Conservation (phyloP, 129 eudicot genomes). For the Tanacetum coccineum region DNA sequence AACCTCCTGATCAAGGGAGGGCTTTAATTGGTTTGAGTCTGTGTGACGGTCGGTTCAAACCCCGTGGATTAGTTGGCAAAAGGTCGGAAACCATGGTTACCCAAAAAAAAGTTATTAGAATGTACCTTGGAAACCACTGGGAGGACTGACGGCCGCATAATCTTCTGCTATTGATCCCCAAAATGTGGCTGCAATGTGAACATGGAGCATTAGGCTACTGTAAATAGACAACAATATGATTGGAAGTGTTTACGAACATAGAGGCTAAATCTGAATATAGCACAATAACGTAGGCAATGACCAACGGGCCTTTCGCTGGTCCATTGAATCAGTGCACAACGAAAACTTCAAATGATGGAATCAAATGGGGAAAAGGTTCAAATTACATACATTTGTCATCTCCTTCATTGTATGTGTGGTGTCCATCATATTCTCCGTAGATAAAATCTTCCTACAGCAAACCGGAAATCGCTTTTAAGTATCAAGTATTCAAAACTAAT, state of each 20-base stretch:
- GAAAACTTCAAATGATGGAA: background rate
- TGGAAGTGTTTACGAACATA: background rate
- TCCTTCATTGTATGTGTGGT: conserved; percentile 71
- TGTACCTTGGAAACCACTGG: conserved; percentile 89
- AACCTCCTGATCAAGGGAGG: too few relatives aligned
- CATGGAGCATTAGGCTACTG: conserved; percentile 1
- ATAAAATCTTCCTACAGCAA: conserved; percentile 70
- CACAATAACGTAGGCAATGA: too few relatives aligned
- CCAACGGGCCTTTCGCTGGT: too few relatives aligned
- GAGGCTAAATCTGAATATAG: background rate
- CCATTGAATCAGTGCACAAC: too few relatives aligned
- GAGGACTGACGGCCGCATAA: conserved; percentile 73
- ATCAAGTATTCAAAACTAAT: background rate
- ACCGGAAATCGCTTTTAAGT: conserved; percentile 11
- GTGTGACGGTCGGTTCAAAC: too few relatives aligned
- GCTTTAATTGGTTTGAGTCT: too few relatives aligned
- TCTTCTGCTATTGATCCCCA: conserved; percentile 81
- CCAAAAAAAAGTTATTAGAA: conserved; percentile 3
- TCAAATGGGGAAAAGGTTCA: background rate
- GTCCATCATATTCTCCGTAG: conserved; percentile 74
- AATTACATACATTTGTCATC: conserved; percentile 50
- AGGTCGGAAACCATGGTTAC: too few relatives aligned
- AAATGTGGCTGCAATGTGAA: conserved; percentile 57
- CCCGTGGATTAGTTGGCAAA: too few relatives aligned
- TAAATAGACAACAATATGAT: background rate